Conservation (phyloP, 495 filamentous ascomycete genomes). For the Neurospora hispaniola region DNA sequence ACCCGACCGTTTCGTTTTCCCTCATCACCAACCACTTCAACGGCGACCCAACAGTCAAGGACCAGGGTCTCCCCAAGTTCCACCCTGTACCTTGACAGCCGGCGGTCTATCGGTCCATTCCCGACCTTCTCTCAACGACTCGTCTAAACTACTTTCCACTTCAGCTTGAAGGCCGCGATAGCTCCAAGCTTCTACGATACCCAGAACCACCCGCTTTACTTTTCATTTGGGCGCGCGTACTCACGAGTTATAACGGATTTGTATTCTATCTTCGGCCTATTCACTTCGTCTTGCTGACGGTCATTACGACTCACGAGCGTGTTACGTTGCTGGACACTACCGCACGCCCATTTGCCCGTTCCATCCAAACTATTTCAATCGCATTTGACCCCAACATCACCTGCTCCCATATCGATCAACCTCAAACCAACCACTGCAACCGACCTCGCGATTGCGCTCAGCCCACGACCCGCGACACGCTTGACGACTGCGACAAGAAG, state of each 20-base stretch:
- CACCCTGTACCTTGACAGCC: not conserved
- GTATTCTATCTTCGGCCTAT: not conserved
- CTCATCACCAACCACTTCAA: not conserved
- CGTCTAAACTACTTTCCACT: not conserved
- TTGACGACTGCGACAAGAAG: not conserved
- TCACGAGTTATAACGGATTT: not conserved
- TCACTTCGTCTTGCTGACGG: not conserved
- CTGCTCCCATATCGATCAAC: not conserved
- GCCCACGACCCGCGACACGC: not conserved
- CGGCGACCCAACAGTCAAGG: not conserved
- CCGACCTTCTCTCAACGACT: not conserved
- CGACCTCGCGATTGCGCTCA: not conserved
- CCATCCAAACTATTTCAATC: not conserved
- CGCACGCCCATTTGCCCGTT: not conserved
- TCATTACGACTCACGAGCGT: not conserved
- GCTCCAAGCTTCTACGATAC: not conserved
- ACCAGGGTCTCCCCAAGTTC: not conserved
- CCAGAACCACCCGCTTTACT: not conserved
- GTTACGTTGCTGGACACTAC: not conserved
- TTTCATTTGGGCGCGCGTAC: not conserved
- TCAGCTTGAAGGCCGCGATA: not conserved
- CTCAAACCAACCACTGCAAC: not conserved
- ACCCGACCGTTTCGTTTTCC: not conserved
- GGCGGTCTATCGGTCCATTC: not conserved
- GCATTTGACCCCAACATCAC: not conserved